Percentiles rank a stretch among this genome's conserved stretches.
Evolutionary conservation across 306 rosid genomes (phyloP).

Genomic region (Comarum palustre): DNA sequence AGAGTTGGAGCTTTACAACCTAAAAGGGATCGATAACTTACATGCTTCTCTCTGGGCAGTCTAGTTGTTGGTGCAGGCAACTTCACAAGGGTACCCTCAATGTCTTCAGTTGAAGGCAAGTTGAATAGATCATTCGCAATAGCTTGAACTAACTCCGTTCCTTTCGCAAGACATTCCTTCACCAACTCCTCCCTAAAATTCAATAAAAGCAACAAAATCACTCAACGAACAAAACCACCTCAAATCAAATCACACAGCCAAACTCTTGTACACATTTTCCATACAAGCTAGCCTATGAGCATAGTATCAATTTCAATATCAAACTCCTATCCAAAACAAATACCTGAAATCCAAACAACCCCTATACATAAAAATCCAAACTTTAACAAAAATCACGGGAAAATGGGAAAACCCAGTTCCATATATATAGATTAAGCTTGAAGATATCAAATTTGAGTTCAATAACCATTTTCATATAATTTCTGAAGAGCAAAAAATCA

Average conservation of each 20-base stretch:
- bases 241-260: background rate
- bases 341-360: background rate
- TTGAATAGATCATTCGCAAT: constrained; percentile 63
- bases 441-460: background rate
- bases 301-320: background rate
- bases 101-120: constrained; percentile 64
- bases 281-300: background rate
- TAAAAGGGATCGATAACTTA: constrained; percentile 24
- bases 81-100: constrained; percentile 76
- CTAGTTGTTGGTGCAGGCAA: constrained; percentile 64
- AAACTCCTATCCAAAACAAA: background rate
- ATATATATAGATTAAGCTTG: background rate
- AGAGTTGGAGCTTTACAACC: background rate
- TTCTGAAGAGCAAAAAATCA: background rate
- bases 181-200: constrained; percentile 56
- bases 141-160: constrained; percentile 74
- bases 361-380: background rate
- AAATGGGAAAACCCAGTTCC: background rate
- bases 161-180: constrained; percentile 54
- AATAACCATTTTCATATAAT: background rate
- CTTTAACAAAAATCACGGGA: background rate
- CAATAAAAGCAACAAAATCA: background rate
- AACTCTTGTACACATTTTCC: background rate
- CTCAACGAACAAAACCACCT: constrained; percentile 1
- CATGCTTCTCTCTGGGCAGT: constrained; percentile 87